Evolutionary conservation across 2,329 filamentous ascomycete genomes (phyloP).

Genomic region (Penicillium sp.): DNA sequence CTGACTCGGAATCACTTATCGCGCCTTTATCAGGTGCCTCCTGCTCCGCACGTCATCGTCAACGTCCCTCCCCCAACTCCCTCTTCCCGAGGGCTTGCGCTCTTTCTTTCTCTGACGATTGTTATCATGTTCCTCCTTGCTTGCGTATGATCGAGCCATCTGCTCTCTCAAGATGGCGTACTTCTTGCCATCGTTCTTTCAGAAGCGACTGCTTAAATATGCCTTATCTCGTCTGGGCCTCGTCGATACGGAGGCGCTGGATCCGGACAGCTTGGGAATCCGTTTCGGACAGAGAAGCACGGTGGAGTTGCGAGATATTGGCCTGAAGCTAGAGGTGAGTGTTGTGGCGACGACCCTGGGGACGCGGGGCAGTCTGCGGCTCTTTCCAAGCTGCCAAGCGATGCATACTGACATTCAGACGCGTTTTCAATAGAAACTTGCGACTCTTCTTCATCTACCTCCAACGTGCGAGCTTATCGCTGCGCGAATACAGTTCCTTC

Average conservation of each 20-base stretch:
- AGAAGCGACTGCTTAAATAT: constrained; percentile 85
- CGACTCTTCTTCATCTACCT: constrained; percentile 71
- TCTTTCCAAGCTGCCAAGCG: not conserved
- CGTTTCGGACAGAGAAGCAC: constrained; percentile 77
- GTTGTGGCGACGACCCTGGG: constrained; percentile 1
- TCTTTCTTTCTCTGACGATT: constrained; percentile 2
- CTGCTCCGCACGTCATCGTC: constrained; percentile 33
- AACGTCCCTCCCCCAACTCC: constrained; percentile 12
- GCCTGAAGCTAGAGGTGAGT: constrained; percentile 71
- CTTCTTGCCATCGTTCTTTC: constrained; percentile 74
- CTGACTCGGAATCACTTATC: constrained; percentile 27
- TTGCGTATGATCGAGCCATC: constrained; percentile 31
- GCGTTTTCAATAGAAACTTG: constrained; percentile 64
- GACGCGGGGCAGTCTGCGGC: constrained; percentile 4
- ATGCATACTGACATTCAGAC: constrained; percentile 25
- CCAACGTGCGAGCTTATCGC: constrained; percentile 67
- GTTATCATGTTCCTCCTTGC: constrained; percentile 22
- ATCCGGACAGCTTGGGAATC: constrained; percentile 82
- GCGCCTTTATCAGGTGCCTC: constrained; percentile 20
- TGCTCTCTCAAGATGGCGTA: constrained; percentile 61
- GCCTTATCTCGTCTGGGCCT: constrained; percentile 79
- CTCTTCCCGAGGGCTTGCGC: constrained; percentile 4
- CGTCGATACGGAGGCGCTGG: constrained; percentile 81
- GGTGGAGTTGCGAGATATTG: constrained; percentile 83
- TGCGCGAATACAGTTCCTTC: constrained; percentile 72